These are phyloP conservation scores for Fraxinus velutina DNA, from an alignment of 305 asterid species.

Conservation along the genomic window DNA sequence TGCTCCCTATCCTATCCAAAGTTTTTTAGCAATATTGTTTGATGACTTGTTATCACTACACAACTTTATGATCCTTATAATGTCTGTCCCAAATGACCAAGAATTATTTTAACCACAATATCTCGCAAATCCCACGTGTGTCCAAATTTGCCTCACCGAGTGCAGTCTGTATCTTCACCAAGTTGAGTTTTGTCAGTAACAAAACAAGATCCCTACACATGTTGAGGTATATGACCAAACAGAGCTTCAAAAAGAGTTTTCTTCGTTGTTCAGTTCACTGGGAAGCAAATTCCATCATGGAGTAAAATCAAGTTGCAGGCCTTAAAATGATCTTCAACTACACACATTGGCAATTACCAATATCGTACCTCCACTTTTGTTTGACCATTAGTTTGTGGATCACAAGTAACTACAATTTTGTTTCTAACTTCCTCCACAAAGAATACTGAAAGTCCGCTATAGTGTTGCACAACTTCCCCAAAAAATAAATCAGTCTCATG, in stretches of 20 bases:
- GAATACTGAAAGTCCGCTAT: neutral
- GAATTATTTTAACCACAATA: neutral
- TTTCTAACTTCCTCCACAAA: neutral
- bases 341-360: neutral
- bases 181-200: neutral
- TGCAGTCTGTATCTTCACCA: neutral
- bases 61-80: neutral
- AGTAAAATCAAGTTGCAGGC: neutral
- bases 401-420: neutral
- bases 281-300: conserved; percentile 3
- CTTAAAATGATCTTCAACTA: neutral
- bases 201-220: neutral
- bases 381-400: neutral
- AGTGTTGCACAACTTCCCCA: neutral
- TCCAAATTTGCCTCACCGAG: neutral
- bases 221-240: neutral
- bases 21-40: neutral
- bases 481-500: neutral
- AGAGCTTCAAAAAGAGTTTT: neutral
- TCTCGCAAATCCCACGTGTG: neutral
- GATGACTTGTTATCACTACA: neutral
- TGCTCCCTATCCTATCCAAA: neutral
- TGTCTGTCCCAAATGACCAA: neutral
- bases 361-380: neutral
- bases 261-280: neutral